Conservation (phyloP, 805 yeast species). For the Ogataea degrootiae region DNA sequence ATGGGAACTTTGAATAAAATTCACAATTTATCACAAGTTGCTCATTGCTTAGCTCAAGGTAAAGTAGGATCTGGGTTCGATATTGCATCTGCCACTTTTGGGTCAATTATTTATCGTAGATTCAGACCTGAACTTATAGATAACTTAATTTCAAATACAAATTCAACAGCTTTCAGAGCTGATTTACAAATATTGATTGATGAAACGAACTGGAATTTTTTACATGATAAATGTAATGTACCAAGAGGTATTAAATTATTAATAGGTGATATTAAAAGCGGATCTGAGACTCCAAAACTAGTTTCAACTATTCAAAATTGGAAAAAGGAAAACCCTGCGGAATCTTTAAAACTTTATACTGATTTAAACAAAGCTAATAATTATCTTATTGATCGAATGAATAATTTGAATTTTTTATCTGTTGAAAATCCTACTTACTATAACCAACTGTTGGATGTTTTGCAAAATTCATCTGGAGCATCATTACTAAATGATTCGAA, state of each 20-base stretch:
- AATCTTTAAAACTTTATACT: constrained; percentile 48
- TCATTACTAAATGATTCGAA: constrained; percentile 4
- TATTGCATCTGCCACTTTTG: constrained; percentile 92
- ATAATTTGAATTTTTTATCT: constrained; percentile 33
- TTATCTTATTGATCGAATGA: constrained; percentile 46
- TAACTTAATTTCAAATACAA: constrained; percentile 10
- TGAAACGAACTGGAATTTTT: constrained; percentile 55
- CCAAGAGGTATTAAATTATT: constrained; percentile 67
- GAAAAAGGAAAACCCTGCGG: constrained; percentile 50
- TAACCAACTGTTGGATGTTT: constrained; percentile 11
- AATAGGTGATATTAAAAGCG: constrained; percentile 92
- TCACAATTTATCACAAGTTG: constrained; percentile 82
- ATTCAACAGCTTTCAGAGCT: constrained; percentile 17
- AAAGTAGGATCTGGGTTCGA: constrained; percentile 97
- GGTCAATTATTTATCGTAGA: constrained; percentile 77
- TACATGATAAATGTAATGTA: constrained; percentile 48
- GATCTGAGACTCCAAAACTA: constrained; percentile 90
- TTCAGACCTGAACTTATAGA: constrained; percentile 56
- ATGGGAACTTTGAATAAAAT: constrained; percentile 32
- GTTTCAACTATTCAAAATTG: constrained; percentile 73
- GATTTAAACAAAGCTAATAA: constrained; percentile 56
- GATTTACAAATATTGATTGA: constrained; percentile 36
- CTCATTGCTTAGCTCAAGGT: constrained; percentile 92
- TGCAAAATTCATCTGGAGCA: too few species aligned
- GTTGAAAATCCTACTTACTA: constrained; percentile 34